Evolutionary conservation across 2,329 filamentous ascomycete species (phyloP), one percentile per base, ranked within the genome.

Genomic region (Dactylella cylindrospora): DNA sequence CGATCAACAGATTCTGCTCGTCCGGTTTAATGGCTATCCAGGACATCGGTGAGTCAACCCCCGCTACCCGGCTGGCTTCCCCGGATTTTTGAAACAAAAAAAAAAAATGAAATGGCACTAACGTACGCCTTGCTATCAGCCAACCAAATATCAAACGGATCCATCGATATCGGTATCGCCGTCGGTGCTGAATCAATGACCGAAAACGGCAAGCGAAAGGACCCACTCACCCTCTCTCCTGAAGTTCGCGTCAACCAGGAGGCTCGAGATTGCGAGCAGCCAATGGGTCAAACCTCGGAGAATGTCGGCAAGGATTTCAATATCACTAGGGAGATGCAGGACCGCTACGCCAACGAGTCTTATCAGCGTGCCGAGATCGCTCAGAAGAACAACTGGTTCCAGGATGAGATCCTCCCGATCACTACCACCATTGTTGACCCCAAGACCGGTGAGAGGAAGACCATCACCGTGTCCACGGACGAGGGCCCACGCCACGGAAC

Each of bases 201-300:
- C 3, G 74, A 77, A 3, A 83, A 83, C 60, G 85, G 85, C 45
- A 88, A 90, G 72, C 74, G 79, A 17, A 78, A 89, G 29, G 81
- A 84, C 36, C 74, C 81, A 65, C 47, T 51, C 15, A 84, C 86
- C 3, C 93, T 96, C 74, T 84, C 89, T 73, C 83, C 85, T 66
- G 83, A 85, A 65, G 83, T 97, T 61, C 76, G 88, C 39, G 72
- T 76, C 68, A 76, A 79, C 70, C 85, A 89, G 72, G 88, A 96
- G 71, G 81, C 89, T 0, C 74, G 74, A 39, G 91, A 97, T 76
- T 93, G 90, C 79, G 82, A 91, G 82, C 82, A 90, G 79, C 87
- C 91, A 67, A 98, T 98, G 93, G 93, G 93, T 17, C 94, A 95
- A 82, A 98, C 93, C 2, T 91, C 86, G 60, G 93, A 98, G 78